Evolutionary conservation across 768 basidiomycete species (phyloP).

Genomic region (Auriculariales sp.): DNA sequence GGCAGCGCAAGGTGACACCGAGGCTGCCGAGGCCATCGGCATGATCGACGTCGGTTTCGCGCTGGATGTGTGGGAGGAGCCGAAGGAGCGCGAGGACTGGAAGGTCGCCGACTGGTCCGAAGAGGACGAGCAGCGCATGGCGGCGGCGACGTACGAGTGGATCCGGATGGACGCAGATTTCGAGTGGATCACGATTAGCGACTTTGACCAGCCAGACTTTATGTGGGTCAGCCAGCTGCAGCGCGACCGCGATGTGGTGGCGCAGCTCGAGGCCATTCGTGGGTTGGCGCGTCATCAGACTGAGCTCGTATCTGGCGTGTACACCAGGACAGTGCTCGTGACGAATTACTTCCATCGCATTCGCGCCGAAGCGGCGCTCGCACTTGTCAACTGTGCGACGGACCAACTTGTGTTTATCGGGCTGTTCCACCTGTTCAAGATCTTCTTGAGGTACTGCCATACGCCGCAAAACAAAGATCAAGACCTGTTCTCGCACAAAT

Average conservation of each 20-base stretch:
- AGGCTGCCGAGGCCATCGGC: constrained; percentile 86
- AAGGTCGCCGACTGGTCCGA: constrained; percentile 97
- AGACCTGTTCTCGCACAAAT: constrained; percentile 74
- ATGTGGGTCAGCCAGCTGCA: constrained; percentile 98
- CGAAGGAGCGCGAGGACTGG: constrained; percentile 85
- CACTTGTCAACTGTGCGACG: constrained; percentile 82
- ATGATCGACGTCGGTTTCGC: constrained; percentile 92
- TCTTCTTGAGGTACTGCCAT: constrained; percentile 83
- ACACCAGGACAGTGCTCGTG: constrained; percentile 88
- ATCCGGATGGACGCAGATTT: constrained; percentile 98
- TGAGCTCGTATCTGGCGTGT: constrained; percentile 74
- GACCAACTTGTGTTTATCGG: constrained; percentile 76
- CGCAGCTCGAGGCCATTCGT: constrained; percentile 93
- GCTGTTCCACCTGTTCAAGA: constrained; percentile 88
- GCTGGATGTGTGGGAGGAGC: constrained; percentile 91
- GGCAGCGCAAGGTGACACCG: constrained; percentile 80
- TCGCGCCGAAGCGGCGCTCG: constrained; percentile 84
- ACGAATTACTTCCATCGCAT: constrained; percentile 94
- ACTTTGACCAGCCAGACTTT: constrained; percentile 91
- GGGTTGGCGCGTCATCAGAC: constrained; percentile 72
- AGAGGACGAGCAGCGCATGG: constrained; percentile 87
- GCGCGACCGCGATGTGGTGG: constrained; percentile 90
- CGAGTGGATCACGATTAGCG: constrained; percentile 92
- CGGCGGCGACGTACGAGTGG: constrained; percentile 97
- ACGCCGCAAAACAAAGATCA: constrained; percentile 71